These are phyloP conservation scores for Salix udensis DNA, from an alignment of 345 rosid genomes.

Conservation along the genomic window DNA sequence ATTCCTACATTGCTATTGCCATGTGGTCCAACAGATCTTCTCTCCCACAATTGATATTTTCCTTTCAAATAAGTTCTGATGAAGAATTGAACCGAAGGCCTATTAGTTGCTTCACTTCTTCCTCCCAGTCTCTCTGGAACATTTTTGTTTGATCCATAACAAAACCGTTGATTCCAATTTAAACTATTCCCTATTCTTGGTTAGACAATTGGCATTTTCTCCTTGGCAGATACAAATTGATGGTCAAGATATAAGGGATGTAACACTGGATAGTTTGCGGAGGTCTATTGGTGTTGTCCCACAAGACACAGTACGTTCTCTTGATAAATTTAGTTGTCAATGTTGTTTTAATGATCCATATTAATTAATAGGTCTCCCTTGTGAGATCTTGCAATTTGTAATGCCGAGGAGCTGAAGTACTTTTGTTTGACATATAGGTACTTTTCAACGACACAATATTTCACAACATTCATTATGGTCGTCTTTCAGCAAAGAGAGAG, in stretches of 20 bases:
- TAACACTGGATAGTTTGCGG: conserved; percentile 69
- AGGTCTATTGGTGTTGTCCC: conserved; percentile 86
- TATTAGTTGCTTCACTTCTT: neutral
- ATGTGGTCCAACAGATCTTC: neutral
- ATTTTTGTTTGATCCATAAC: conserved; percentile 2
- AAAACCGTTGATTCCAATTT: neutral
- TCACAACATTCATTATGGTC: conserved; percentile 91
- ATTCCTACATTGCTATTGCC: conserved; percentile 2
- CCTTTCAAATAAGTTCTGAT: neutral
- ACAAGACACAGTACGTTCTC: conserved; percentile 81
- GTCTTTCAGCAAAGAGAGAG: conserved; percentile 85
- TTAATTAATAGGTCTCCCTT: neutral
- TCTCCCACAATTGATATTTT: neutral
- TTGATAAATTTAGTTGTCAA: conserved; percentile 2
- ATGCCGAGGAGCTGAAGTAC: conserved; percentile 9
- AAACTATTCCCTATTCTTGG: neutral
- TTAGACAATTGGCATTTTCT: neutral
- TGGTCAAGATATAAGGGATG: conserved; percentile 81
- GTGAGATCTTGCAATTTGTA: neutral
- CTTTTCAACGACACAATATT: conserved; percentile 93
- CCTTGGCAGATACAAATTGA: conserved; percentile 64
- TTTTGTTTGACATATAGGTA: conserved; percentile 51
- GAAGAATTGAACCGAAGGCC: neutral
- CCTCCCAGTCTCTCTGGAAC: neutral
- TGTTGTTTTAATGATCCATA: neutral